phyloP scores from a whole-genome alignment of 768 basidiomycete genomes.

The Mycena maculata region DNA sequence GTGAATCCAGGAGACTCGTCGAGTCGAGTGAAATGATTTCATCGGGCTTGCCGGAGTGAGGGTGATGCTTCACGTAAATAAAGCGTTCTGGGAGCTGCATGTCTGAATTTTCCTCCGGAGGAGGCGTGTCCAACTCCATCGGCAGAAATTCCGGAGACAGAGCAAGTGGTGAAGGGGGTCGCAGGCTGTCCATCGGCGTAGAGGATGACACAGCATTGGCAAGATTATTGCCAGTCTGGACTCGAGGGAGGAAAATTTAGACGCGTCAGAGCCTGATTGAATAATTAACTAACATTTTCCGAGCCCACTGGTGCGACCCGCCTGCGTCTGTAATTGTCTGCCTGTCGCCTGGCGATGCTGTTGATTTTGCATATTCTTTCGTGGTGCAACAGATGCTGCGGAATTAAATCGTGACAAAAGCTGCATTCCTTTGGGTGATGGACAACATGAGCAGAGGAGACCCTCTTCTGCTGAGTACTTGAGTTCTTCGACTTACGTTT shows the following conservation, averaged over 20 bases:
- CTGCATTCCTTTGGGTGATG: neutral
- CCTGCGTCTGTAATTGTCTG: neutral
- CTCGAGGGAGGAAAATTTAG: neutral
- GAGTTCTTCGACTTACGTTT: slow-evolving; percentile 4
- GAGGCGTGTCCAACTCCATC: slow-evolving; percentile 4
- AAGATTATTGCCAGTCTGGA: neutral
- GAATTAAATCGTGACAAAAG: slow-evolving; percentile 14
- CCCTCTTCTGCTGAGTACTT: neutral
- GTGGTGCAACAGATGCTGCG: slow-evolving; percentile 11
- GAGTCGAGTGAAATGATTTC: slow-evolving; percentile 16
- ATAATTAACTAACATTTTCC: neutral
- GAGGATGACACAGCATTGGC: neutral
- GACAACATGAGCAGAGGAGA: neutral
- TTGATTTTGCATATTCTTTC: slow-evolving; percentile 16
- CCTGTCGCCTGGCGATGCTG: neutral
- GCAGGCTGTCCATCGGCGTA: slow-evolving; percentile 8
- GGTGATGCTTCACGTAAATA: slow-evolving; percentile 16
- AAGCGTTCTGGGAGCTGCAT: slow-evolving; percentile 13
- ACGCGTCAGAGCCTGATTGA: neutral
- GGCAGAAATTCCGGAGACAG: neutral
- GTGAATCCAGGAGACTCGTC: neutral
- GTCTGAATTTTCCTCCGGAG: neutral
- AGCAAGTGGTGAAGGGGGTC: neutral
- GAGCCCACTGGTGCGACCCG: neutral
- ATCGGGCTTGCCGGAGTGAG: slow-evolving; percentile 6